phyloP scores from a whole-genome alignment of 805 yeast genomes.

The Debaryomyces maramus region DNA sequence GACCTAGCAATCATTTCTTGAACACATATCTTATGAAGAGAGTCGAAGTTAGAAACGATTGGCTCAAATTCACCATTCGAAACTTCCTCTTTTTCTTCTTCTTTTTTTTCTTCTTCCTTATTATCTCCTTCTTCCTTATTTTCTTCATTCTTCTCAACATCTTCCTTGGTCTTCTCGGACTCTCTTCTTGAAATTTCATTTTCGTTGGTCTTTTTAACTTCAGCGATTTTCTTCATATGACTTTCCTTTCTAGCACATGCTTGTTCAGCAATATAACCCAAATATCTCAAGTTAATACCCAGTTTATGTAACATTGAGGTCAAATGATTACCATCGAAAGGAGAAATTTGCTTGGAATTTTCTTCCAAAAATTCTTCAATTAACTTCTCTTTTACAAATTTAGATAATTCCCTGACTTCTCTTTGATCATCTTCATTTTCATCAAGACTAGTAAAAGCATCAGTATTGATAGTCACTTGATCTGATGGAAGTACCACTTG shows the following conservation, averaged over 20 bases:
- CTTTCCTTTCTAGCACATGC: constrained; percentile 21
- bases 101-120: constrained; percentile 31
- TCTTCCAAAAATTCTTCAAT: constrained; percentile 64
- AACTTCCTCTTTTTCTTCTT: constrained; percentile 22
- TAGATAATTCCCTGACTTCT: constrained; percentile 69
- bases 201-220: constrained; percentile 26
- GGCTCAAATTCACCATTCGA: constrained; percentile 45
- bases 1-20: constrained; percentile 82
- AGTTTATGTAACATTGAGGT: constrained; percentile 64
- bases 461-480: constrained; percentile 71
- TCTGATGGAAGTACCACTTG: constrained; percentile 54
- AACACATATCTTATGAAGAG: constrained; percentile 48
- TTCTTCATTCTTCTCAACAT: constrained; percentile 26
- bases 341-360: constrained; percentile 56
- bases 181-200: constrained; percentile 26
- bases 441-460: constrained; percentile 55
- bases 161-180: constrained; percentile 22
- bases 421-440: constrained; percentile 53
- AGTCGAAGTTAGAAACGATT: constrained; percentile 40
- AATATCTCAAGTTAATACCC: constrained; percentile 88
- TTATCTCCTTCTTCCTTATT: constrained; percentile 28
- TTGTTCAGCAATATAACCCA: constrained; percentile 60
- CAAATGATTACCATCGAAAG: constrained; percentile 81
- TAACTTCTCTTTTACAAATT: constrained; percentile 56
- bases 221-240: constrained; percentile 16